These are phyloP conservation scores for Cucurbita ficifolia DNA, from an alignment of 306 rosid genomes.

Conservation along the genomic window DNA sequence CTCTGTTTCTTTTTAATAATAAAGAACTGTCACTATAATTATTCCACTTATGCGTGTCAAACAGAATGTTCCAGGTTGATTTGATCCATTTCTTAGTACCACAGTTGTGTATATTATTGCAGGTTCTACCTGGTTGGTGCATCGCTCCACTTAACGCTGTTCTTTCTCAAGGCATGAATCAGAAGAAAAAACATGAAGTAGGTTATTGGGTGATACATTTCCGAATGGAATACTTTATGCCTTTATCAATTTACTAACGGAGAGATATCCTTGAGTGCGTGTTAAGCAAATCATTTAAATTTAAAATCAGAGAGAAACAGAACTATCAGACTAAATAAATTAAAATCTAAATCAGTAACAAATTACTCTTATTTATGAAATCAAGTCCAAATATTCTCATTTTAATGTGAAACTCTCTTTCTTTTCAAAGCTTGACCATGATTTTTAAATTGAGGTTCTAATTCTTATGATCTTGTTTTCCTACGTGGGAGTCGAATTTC, in stretches of 20 bases:
- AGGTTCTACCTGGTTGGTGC: constrained; percentile 52
- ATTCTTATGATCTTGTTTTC: neutral
- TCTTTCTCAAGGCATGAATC: constrained; percentile 82
- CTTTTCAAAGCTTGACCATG: neutral
- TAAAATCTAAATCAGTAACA: neutral
- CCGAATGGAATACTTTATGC: neutral
- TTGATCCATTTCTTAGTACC: neutral
- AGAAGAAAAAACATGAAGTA: constrained; percentile 76
- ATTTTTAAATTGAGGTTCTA: neutral
- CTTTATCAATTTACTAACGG: neutral
- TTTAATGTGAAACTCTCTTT: neutral
- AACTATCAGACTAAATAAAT: neutral
- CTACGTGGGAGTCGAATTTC: neutral
- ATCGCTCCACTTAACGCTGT: constrained; percentile 44
- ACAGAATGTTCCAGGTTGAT: neutral
- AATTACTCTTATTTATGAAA: neutral
- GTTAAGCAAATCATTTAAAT: neutral
- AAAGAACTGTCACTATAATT: no score
- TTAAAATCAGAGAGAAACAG: neutral
- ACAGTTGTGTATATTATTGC: constrained; percentile 12
- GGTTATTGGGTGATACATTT: constrained; percentile 9
- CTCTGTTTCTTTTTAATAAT: no score
- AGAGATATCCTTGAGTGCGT: neutral
- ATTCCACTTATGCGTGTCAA: no score
- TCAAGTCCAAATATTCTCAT: neutral